Base-by-base conservation (phyloP, 176 grass and related monocot species). In the Elaeis guineensis region DNA sequence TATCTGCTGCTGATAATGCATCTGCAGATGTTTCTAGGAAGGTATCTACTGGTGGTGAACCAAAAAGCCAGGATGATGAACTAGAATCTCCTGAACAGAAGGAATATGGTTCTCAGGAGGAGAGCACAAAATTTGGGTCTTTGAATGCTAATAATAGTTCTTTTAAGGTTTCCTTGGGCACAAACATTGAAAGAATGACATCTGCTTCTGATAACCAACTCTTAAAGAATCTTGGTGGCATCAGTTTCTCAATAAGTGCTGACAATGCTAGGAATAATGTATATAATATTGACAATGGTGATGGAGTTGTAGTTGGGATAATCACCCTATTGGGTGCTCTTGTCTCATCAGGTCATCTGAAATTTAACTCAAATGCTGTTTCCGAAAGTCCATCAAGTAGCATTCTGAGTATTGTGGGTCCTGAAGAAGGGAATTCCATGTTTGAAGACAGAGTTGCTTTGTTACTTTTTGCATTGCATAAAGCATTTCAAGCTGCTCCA, bases 391-490 rank as follows among this genome's bases (percentile, higher is more conserved):
- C 63, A 19, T 58, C 84, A 21, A 58, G 71, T 77, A 75, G 62
- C 70, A 30, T 77, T 85, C 70, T 74, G 58, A 74, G 69, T 5
- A 71, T 67, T 48, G 30, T 68, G 77, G 55, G 57, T 68, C 58
- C 72, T 78, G 83, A 85, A 79, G 89, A 90, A 71, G 87, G 90
- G 76, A 89, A 69, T 77, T 57, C 62, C 21, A 64, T 88, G 80
- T 83, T 76, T 30, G 87, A 97, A 68, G 92, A 97, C 53, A 97
- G 78, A 77, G 69, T 83, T 28, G 71, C 83, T 4, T 64, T 97
- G 69, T 62, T 97, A 67, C 83, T 90, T 35, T 96, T 97, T 85
- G 92, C 92, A 66, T 80, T 97, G 39, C 92, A 97, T 66, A 90
- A 97, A 79, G 81, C 87, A 64, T 87, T 97, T 64, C 86, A 97